These are phyloP conservation scores for Sclerotinia trifoliorum DNA, from an alignment of 2,329 filamentous ascomycete species.

Conservation along the genomic window DNA sequence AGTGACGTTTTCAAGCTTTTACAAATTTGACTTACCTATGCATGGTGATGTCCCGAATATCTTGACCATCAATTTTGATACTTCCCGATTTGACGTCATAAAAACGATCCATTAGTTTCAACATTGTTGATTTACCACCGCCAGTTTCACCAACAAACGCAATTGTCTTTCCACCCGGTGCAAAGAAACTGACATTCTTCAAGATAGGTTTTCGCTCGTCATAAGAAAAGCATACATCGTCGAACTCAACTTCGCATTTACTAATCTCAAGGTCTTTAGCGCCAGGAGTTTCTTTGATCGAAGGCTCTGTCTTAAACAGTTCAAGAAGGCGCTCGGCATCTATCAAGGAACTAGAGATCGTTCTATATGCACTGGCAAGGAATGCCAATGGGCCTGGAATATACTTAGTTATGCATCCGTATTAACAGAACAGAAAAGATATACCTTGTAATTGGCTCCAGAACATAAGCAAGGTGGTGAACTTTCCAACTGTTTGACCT, in stretches of 20 bases:
- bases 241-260: conserved; percentile 40
- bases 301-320: conserved; percentile 57
- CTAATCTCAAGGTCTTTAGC: conserved; percentile 48
- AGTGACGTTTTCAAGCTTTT: conserved; percentile 41
- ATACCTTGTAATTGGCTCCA: conserved; percentile 53
- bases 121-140: conserved; percentile 46
- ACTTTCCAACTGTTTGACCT: conserved; percentile 54
- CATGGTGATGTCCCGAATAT: conserved; percentile 43
- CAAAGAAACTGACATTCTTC: conserved; percentile 41
- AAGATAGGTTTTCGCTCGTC: conserved; percentile 38
- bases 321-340: conserved; percentile 62
- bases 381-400: conserved; percentile 40
- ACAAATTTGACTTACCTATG: conserved; percentile 49
- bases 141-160: conserved; percentile 49
- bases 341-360: conserved; percentile 56
- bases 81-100: conserved; percentile 45
- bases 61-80: conserved; percentile 43
- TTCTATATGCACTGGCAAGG: conserved; percentile 46
- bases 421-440: conserved; percentile 31
- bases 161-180: conserved; percentile 43
- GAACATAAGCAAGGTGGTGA: conserved; percentile 65
- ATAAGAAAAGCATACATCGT: conserved; percentile 43
- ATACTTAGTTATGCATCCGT: conserved; percentile 25
- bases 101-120: conserved; percentile 47
- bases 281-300: conserved; percentile 49